These are phyloP conservation scores for Trichosporon faecale DNA, from an alignment of 1,284 basidiomycete genomes.

Conservation along the genomic window DNA sequence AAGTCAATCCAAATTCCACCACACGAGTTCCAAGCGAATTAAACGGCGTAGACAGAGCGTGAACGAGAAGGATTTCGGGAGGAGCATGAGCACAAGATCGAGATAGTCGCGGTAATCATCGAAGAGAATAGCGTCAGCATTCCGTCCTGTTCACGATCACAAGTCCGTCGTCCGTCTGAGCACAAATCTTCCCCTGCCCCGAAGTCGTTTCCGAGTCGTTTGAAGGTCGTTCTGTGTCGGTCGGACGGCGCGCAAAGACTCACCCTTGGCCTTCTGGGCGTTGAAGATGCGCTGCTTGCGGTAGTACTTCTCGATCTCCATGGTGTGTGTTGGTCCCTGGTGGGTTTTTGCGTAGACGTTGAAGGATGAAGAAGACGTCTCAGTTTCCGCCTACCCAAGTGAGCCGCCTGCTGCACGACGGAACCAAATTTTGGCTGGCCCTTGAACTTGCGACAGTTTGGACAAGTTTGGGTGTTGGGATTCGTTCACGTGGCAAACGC, in stretches of 20 bases:
- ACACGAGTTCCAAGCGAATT: not conserved
- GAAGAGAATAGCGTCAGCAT: slow-evolving; percentile 6
- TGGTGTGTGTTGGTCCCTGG: slow-evolving; percentile 1
- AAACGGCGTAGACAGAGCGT: not conserved
- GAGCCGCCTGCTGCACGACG: not conserved
- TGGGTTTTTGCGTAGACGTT: slow-evolving; percentile 12
- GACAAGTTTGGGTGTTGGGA: not conserved
- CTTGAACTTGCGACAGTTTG: not conserved
- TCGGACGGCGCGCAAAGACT: slow-evolving; percentile 48
- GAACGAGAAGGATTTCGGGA: not conserved
- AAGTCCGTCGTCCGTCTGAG: not conserved
- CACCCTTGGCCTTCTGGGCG: slow-evolving; percentile 90
- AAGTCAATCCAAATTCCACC: not conserved
- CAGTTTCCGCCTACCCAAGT: not conserved
- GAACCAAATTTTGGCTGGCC: slow-evolving; percentile 4
- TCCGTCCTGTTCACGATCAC: not conserved
- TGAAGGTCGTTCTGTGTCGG: not conserved
- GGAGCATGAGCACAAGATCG: not conserved
- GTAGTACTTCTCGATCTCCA: slow-evolving; percentile 53
- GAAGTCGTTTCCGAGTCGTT: not conserved
- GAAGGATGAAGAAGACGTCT: slow-evolving; percentile 9
- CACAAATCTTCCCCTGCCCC: not conserved
- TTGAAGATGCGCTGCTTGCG: slow-evolving; percentile 99
- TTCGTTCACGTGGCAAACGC: not conserved
- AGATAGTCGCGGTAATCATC: not conserved